Evolutionary conservation across 2,329 filamentous ascomycete species (phyloP), one percentile per base, ranked within the genome.

Genomic region (Bipolaris zeicola): DNA sequence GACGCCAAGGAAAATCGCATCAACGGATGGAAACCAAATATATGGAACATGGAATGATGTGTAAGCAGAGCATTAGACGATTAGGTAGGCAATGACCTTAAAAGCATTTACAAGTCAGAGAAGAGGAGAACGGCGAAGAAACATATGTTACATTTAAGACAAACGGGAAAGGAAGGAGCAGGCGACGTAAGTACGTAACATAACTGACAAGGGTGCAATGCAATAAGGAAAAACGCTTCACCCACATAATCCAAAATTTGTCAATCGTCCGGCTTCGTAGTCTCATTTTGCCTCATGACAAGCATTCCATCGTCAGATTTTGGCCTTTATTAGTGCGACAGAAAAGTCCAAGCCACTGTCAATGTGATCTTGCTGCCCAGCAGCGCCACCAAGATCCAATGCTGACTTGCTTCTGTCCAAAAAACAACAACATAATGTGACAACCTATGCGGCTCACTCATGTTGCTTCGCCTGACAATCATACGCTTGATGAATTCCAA

Each of bases 111-210:
- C 20, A 55, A 46, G 44, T 14, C 22, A 52, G 31, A 46, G 22
- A n/a, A 26, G n/a, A 16, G 22, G 5, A 16, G 5, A 24, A 20
- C 7, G n/a, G 49, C 20, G 33, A 28, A 49, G 37, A 16, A 51
- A 39, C 48, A 53, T 52, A 60, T 56, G 57, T 51, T 62, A 62
- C 57, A 58, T 61, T 53, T 39, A 16, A 22, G 41, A 49, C 38
- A 37, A 57, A 37, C 26, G 18, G 22, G 39, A 53, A 33, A 28
- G 39, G 16, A 20, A 34, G 13, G 37, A 44, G 36, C n/a, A 33
- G 38, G 44, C 18, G 47, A 20, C 36, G 36, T 34, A 34, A 43
- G 47, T 45, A 37, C 14, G 39, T 46, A 39, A 58, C 26, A 49
- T 48, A 34, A 36, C 41, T 4, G 24, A 44, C 14, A 57, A 33